Conservation (phyloP, 1,284 basidiomycete genomes). For the Ustilago xerochloae region DNA sequence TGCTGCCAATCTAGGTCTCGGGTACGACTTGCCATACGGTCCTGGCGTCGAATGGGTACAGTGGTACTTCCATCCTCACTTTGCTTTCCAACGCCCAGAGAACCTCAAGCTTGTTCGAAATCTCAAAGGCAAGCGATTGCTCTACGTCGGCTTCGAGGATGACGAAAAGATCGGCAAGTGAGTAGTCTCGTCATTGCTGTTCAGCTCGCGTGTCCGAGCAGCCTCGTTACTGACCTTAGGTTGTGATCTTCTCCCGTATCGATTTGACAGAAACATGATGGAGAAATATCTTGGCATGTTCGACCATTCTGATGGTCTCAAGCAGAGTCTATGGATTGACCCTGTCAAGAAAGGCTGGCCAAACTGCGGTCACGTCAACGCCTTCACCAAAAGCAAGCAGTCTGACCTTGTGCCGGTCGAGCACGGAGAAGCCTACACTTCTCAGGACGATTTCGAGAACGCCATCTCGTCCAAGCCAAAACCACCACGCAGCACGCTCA, state of each 20-base stretch:
- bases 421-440: constrained; percentile 50
- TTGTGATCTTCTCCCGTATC: not conserved
- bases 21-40: constrained; percentile 57
- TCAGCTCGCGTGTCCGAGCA: not conserved
- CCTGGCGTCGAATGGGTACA: constrained; percentile 54
- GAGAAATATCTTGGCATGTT: constrained; percentile 51
- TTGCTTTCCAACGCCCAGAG: constrained; percentile 44
- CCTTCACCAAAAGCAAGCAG: constrained; percentile 38
- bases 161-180: constrained; percentile 57
- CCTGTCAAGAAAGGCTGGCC: constrained; percentile 50
- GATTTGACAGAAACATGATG: constrained; percentile 50
- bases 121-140: constrained; percentile 26
- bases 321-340: constrained; percentile 57
- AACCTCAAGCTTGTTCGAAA: constrained; percentile 43
- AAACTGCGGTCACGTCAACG: constrained; percentile 47
- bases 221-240: not conserved
- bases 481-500: constrained; percentile 28
- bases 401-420: constrained; percentile 31
- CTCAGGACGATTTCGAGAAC: constrained; percentile 21
- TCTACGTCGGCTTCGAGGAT: constrained; percentile 58
- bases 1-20: constrained; percentile 48
- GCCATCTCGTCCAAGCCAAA: constrained; percentile 23
- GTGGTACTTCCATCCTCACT: constrained; percentile 58
- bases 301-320: constrained; percentile 42
- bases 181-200: constrained; percentile 2